Evolutionary conservation across 2,329 filamentous ascomycete species (phyloP).

Genomic region (Gnomoniopsis sp.): DNA sequence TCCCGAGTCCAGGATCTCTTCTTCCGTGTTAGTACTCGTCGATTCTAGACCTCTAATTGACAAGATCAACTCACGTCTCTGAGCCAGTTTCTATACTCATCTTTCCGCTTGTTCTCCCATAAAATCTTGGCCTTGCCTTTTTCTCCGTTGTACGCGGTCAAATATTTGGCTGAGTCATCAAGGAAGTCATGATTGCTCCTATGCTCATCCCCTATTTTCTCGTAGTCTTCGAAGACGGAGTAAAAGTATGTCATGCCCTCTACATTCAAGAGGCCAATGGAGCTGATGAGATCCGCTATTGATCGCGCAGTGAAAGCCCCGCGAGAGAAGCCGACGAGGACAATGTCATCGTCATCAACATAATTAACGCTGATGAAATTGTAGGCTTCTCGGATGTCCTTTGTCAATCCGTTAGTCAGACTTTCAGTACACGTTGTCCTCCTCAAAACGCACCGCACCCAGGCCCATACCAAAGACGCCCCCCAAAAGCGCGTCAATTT

Average conservation of each 20-base stretch:
- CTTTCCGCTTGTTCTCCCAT: conserved; percentile 32
- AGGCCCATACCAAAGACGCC: conserved; percentile 32
- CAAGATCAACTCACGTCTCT: conserved; percentile 26
- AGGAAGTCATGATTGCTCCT: conserved; percentile 24
- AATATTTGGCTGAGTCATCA: conserved; percentile 12
- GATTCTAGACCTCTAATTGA: too few relatives aligned
- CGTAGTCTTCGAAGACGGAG: conserved; percentile 37
- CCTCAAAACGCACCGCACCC: conserved; percentile 18
- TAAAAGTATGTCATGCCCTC: conserved; percentile 40
- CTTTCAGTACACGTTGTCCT: not conserved
- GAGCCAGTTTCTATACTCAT: conserved; percentile 33
- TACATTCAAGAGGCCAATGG: conserved; percentile 38
- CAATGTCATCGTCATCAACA: conserved; percentile 31
- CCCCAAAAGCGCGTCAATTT: conserved; percentile 27
- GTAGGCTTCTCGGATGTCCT: conserved; percentile 34
- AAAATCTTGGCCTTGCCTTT: conserved; percentile 27
- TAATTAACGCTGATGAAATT: conserved; percentile 37
- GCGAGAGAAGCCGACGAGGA: conserved; percentile 36
- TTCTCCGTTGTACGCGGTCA: conserved; percentile 24
- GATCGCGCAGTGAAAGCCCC: conserved; percentile 39
- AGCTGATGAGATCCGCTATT: conserved; percentile 34
- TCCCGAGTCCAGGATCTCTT: conserved; percentile 34
- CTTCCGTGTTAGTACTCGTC: not conserved
- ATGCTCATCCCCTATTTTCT: conserved; percentile 27
- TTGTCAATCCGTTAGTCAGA: not conserved